Conservation (phyloP, 371 early-diverging fungal species). For the Phascolomyces articulosus region DNA sequence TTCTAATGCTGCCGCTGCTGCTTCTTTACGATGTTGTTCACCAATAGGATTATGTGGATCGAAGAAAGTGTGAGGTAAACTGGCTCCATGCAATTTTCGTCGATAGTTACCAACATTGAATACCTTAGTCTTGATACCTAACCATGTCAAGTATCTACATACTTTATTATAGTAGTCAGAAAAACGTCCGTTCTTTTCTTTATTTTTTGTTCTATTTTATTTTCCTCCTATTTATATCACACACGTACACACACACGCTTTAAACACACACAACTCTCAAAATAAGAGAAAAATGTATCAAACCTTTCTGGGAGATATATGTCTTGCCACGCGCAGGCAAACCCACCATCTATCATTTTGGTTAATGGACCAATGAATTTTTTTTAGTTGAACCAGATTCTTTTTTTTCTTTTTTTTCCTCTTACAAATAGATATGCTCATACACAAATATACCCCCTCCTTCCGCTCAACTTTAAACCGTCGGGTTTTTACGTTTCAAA, state of each 20-base stretch:
- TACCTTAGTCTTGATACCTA: slow-evolving; percentile 89
- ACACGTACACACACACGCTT: too few species aligned
- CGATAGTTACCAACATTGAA: slow-evolving; percentile 98
- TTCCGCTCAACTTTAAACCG: too few species aligned
- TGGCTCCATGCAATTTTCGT: slow-evolving; percentile 85
- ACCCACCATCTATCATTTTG: slow-evolving; percentile 70
- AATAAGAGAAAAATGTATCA: neutral
- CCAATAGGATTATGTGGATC: slow-evolving; percentile 85
- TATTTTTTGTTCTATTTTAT: neutral
- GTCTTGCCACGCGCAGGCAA: slow-evolving; percentile 92
- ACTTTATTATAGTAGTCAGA: slow-evolving; percentile 9
- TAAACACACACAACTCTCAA: too few species aligned
- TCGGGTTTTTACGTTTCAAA: too few species aligned
- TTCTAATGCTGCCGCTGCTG: slow-evolving; percentile 83
- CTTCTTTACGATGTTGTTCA: slow-evolving; percentile 74
- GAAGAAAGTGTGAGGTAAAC: slow-evolving; percentile 87
- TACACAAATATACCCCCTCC: too few species aligned
- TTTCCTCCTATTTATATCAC: too few species aligned
- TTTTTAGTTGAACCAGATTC: neutral
- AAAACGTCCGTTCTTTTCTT: neutral
- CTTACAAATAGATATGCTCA: too few species aligned
- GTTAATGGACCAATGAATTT: neutral
- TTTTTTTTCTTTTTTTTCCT: too few species aligned
- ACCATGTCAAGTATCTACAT: slow-evolving; percentile 69
- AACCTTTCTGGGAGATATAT: slow-evolving; percentile 90